Percentiles rank a stretch among this genome's conserved stretches.
Conservation (phyloP, 176 grass and related monocot genomes). For the Melocanna baccifera region DNA sequence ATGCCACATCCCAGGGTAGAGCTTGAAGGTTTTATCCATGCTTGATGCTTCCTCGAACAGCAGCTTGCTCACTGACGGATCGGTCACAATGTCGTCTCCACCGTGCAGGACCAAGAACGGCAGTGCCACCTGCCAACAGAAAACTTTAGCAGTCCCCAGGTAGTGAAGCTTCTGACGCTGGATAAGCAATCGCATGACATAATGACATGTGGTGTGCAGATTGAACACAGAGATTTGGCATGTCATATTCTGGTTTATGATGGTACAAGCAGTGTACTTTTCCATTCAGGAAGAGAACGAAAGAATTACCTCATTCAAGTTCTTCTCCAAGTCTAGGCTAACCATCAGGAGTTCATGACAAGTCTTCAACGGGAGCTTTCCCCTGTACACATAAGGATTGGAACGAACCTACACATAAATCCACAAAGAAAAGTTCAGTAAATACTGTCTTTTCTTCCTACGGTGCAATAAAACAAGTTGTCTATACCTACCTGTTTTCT, state of each 20-base stretch:
- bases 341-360: slow-evolving; percentile 51
- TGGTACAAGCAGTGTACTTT: too few species aligned
- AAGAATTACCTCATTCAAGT: slow-evolving; percentile 42
- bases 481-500: too few species aligned
- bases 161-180: too few species aligned
- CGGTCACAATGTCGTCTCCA: slow-evolving; percentile 47
- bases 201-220: neutral
- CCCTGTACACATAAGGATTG: slow-evolving; percentile 61
- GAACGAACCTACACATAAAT: slow-evolving; percentile 34
- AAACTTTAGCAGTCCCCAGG: neutral
- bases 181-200: too few species aligned
- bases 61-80: slow-evolving; percentile 53
- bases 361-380: slow-evolving; percentile 61
- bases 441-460: neutral
- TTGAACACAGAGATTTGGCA: neutral
- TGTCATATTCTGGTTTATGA: too few species aligned
- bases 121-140: slow-evolving; percentile 45
- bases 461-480: neutral
- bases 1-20: neutral
- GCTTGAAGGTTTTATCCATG: slow-evolving; percentile 59
- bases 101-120: slow-evolving; percentile 68
- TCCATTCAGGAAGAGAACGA: too few species aligned
- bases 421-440: neutral
- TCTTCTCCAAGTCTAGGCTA: slow-evolving; percentile 63
- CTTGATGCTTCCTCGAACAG: slow-evolving; percentile 58